phyloP scores from a whole-genome alignment of 73 alveolate genomes.

The Diophrys appendiculata region DNA sequence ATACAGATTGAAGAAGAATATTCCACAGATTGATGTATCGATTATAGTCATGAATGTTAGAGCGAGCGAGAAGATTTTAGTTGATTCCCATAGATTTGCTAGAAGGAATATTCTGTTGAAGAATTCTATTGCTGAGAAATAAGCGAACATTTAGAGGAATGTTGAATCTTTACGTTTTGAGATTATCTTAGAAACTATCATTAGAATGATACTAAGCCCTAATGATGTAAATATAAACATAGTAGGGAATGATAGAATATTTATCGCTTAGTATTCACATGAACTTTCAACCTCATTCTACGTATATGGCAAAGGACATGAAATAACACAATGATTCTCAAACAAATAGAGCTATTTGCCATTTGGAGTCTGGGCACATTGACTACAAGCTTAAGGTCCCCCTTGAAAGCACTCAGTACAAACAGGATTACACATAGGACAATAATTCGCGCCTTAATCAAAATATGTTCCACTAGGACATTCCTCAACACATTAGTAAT shows the following conservation, averaged over 20 bases:
- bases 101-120: constrained; percentile 47
- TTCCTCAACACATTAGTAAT: constrained; percentile 29
- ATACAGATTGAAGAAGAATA: constrained; percentile 56
- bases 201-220: background rate
- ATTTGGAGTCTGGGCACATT: constrained; percentile 50
- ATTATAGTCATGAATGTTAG: constrained; percentile 59
- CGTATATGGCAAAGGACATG: constrained; percentile 40
- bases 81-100: constrained; percentile 54
- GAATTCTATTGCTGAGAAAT: constrained; percentile 32
- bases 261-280: constrained; percentile 15
- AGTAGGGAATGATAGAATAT: constrained; percentile 7
- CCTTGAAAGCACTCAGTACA: constrained; percentile 37
- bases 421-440: constrained; percentile 55
- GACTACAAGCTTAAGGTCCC: constrained; percentile 38
- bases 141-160: constrained; percentile 43
- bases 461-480: constrained; percentile 46
- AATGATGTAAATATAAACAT: constrained; percentile 2
- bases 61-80: constrained; percentile 54
- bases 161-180: constrained; percentile 16
- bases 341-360: constrained; percentile 28
- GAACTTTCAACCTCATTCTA: constrained; percentile 15
- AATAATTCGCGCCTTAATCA: constrained; percentile 23
- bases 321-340: constrained; percentile 42
- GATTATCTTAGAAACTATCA: constrained; percentile 16
- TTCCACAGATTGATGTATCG: constrained; percentile 54